Conservation (phyloP, 2,329 filamentous ascomycete species). For the Fusarium tupiense region DNA sequence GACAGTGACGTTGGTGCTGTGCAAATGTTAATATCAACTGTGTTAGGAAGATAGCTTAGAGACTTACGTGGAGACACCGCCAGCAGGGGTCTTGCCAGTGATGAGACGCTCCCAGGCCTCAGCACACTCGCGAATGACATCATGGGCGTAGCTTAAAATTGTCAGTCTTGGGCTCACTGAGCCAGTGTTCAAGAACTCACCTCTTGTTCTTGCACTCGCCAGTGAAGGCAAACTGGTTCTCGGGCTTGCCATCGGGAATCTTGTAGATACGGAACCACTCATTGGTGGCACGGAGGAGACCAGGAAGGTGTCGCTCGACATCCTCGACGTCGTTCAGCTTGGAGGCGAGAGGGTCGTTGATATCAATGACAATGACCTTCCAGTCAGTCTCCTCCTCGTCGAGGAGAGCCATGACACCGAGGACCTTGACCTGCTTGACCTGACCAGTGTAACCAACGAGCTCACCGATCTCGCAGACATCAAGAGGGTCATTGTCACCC, state of each 20-base stretch:
- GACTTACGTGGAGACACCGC: slow-evolving; percentile 83
- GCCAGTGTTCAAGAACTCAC: slow-evolving; percentile 55
- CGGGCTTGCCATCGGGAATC: slow-evolving; percentile 99
- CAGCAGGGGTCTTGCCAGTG: slow-evolving; percentile 83
- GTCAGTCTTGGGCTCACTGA: slow-evolving; percentile 15
- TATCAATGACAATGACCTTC: slow-evolving; percentile 99
- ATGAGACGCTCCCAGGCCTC: slow-evolving; percentile 98
- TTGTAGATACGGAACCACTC: slow-evolving; percentile 99
- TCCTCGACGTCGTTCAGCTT: slow-evolving; percentile 99
- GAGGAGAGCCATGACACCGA: slow-evolving; percentile 98
- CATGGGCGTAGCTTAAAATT: slow-evolving; percentile 79
- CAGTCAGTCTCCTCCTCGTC: slow-evolving; percentile 99
- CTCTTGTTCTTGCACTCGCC: slow-evolving; percentile 99
- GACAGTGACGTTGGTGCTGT: slow-evolving; percentile 84
- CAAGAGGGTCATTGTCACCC: slow-evolving; percentile 98
- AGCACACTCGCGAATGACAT: slow-evolving; percentile 93
- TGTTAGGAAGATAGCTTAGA: not conserved
- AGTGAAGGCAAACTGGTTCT: slow-evolving; percentile 99
- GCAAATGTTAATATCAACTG: slow-evolving; percentile 43
- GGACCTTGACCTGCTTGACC: slow-evolving; percentile 99
- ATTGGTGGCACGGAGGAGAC: slow-evolving; percentile 96
- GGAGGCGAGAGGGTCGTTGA: slow-evolving; percentile 94
- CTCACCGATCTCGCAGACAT: slow-evolving; percentile 99
- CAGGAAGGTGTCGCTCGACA: slow-evolving; percentile 97
- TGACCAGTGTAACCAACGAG: slow-evolving; percentile 95